These are phyloP conservation scores for Sphagnurus paluster DNA, from an alignment of 1,284 basidiomycete species.

Conservation along the genomic window DNA sequence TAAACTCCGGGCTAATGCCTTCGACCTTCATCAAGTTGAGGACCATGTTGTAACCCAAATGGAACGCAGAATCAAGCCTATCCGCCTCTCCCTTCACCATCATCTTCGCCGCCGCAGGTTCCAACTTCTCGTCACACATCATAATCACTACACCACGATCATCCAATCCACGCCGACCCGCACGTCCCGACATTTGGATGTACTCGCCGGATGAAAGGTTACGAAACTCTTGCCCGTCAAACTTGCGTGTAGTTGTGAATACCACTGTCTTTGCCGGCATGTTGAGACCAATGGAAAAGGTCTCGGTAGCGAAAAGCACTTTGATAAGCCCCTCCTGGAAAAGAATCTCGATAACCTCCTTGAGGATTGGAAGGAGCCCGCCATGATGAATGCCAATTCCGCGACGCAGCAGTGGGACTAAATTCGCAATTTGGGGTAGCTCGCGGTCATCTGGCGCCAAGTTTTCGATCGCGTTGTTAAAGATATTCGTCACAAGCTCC, in stretches of 20 bases:
- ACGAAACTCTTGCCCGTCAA: constrained; percentile 94
- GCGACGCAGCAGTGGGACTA: constrained; percentile 91
- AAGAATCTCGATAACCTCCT: constrained; percentile 99
- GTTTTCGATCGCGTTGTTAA: constrained; percentile 92
- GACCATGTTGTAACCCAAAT: constrained; percentile 99
- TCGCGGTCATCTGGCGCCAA: constrained; percentile 87
- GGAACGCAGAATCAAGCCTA: constrained; percentile 96
- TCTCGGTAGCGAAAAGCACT: constrained; percentile 98
- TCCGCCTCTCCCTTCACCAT: constrained; percentile 99
- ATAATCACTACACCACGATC: constrained; percentile 99
- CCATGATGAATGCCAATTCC: constrained; percentile 99
- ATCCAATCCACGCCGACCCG: constrained; percentile 95
- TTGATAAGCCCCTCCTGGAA: constrained; percentile 99
- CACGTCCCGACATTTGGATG: constrained; percentile 99
- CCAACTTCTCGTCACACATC: constrained; percentile 99
- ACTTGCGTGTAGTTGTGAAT: constrained; percentile 94
- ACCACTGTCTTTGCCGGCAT: constrained; percentile 99
- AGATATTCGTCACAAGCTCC: constrained; percentile 85
- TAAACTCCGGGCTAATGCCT: constrained; percentile 97
- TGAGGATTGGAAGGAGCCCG: constrained; percentile 94
- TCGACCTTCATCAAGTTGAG: constrained; percentile 99
- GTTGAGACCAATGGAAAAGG: constrained; percentile 98
- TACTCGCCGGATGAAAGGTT: constrained; percentile 92
- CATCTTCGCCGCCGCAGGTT: constrained; percentile 87
- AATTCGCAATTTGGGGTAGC: constrained; percentile 93